These are phyloP conservation scores for Pachysandra terminalis DNA, from an alignment of 164 flowering plant genomes.

Conservation along the genomic window DNA sequence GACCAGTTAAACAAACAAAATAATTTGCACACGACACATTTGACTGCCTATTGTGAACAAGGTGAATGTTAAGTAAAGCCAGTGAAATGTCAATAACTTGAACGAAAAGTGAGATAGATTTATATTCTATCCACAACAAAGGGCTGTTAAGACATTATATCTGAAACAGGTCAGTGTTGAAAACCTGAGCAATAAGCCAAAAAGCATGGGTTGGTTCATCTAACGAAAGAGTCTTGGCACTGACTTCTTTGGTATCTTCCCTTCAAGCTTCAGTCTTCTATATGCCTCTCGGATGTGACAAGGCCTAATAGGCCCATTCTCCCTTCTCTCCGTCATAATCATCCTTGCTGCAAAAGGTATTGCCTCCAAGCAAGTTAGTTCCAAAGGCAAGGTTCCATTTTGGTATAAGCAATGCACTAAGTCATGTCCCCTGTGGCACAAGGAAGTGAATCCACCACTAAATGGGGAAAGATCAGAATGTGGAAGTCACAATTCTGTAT, in stretches of 20 bases:
- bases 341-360: slow-evolving; percentile 52
- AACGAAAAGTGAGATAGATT: too few species aligned
- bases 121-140: too few species aligned
- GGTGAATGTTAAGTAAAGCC: too few species aligned
- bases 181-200: background rate
- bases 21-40: too few species aligned
- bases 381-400: too few species aligned
- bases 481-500: background rate
- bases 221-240: slow-evolving; percentile 80
- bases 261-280: slow-evolving; percentile 89
- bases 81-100: too few species aligned
- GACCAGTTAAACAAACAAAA: too few species aligned
- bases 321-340: slow-evolving; percentile 86
- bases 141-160: too few species aligned
- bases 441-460: background rate
- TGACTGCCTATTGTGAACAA: too few species aligned
- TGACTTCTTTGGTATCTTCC: slow-evolving; percentile 80
- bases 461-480: background rate
- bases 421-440: too few species aligned
- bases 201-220: background rate
- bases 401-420: background rate
- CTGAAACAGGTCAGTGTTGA: background rate
- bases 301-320: slow-evolving; percentile 88
- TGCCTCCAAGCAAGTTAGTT: background rate
- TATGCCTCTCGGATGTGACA: slow-evolving; percentile 92